Percentiles rank a stretch among this genome's conserved stretches.
phyloP scores from a whole-genome alignment of 2,329 filamentous ascomycete genomes.

The Verticillium zaregamsianum region DNA sequence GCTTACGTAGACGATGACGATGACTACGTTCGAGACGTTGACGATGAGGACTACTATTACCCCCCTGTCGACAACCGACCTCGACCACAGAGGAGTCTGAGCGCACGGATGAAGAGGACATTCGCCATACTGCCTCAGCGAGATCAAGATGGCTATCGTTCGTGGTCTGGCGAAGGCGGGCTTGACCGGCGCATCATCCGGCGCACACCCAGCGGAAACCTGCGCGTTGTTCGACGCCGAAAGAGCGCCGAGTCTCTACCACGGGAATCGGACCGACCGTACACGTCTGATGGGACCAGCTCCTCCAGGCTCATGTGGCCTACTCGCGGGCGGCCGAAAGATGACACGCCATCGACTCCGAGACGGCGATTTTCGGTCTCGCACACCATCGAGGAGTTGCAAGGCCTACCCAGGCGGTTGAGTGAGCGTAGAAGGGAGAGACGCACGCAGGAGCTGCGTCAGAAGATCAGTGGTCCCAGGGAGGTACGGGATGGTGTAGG shows the following conservation, averaged over 20 bases:
- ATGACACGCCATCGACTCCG: constrained; percentile 13
- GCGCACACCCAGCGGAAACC: constrained; percentile 54
- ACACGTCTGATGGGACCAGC: constrained; percentile 24
- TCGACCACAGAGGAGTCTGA: constrained; percentile 42
- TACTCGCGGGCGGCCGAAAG: constrained; percentile 19
- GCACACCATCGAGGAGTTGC: constrained; percentile 46
- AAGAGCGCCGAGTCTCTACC: constrained; percentile 29
- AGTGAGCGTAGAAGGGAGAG: constrained; percentile 57
- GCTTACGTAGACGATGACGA: constrained; percentile 35
- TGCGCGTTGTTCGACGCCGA: constrained; percentile 53
- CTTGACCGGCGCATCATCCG: constrained; percentile 54
- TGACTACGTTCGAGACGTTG: constrained; percentile 22
- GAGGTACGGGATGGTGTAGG: constrained; percentile 56
- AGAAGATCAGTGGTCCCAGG: constrained; percentile 56
- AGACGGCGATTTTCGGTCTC: constrained; percentile 35
- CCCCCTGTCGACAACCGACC: constrained; percentile 46
- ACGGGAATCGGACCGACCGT: constrained; percentile 24
- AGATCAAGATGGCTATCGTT: constrained; percentile 29
- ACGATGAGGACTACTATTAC: constrained; percentile 39
- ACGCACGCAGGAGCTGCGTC: constrained; percentile 52
- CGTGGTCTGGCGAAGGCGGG: constrained; percentile 21
- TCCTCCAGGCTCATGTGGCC: constrained; percentile 24
- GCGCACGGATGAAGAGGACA: constrained; percentile 50
- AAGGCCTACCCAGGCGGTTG: constrained; percentile 48
- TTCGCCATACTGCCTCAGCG: constrained; percentile 57